Percentiles rank a stretch among this genome's conserved stretches.
phyloP scores from a whole-genome alignment of 1,284 basidiomycete genomes.

The Ceratobasidium sp. region DNA sequence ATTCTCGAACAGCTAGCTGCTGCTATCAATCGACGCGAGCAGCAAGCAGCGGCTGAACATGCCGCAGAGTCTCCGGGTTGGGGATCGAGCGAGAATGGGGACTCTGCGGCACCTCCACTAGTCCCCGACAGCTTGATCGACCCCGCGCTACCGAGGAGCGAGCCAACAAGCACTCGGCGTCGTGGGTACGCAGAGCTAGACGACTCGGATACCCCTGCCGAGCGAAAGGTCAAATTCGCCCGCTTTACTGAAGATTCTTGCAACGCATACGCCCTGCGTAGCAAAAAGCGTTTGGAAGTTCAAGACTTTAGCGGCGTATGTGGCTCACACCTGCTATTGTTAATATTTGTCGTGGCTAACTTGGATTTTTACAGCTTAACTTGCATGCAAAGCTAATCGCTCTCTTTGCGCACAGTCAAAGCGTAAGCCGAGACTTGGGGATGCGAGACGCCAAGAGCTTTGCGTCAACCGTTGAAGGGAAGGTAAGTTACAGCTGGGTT shows the following conservation, averaged over 20 bases:
- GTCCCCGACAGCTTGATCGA: not conserved
- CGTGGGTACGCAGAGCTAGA: not conserved
- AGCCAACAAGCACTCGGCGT: not conserved
- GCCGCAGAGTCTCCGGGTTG: no score
- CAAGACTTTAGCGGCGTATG: not conserved
- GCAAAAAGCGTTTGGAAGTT: not conserved
- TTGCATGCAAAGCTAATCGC: not conserved
- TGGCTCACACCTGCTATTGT: not conserved
- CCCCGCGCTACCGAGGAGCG: not conserved
- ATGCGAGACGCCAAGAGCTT: not conserved
- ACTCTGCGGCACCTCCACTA: no score
- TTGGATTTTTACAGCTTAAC: not conserved
- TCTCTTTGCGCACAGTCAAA: not conserved
- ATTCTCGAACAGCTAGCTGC: not conserved
- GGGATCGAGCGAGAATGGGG: no score
- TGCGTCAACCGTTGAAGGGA: not conserved
- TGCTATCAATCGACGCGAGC: not conserved
- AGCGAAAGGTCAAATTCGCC: not conserved
- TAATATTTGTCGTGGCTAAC: not conserved
- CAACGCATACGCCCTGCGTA: not conserved
- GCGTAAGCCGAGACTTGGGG: constrained; percentile 7
- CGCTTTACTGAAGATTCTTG: constrained; percentile 6
- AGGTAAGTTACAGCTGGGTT: not conserved
- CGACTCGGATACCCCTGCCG: not conserved
- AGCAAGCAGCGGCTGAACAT: not conserved